A percentile compares a stretch with the other conserved stretches of the same genome.
These are phyloP conservation scores for Tolypocladium pustulatum DNA, from an alignment of 2,329 filamentous ascomycete species.

Conservation along the genomic window DNA sequence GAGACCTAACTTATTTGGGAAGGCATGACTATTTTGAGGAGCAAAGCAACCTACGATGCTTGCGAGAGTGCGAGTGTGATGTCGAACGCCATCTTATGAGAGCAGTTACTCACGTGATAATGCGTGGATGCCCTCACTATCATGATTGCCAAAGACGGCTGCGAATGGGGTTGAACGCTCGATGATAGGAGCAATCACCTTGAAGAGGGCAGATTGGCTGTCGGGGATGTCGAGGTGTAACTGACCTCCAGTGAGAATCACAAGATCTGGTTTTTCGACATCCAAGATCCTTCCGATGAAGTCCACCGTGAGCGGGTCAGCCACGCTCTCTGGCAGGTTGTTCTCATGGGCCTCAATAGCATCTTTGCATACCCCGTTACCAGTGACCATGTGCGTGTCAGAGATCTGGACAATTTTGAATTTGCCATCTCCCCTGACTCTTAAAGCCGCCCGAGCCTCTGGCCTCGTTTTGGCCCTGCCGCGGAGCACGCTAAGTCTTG, in stretches of 20 bases:
- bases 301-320: constrained; percentile 56
- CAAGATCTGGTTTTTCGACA: constrained; percentile 59
- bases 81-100: constrained; percentile 9
- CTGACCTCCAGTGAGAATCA: constrained; percentile 61
- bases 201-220: constrained; percentile 32
- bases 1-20: background rate
- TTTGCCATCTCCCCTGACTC: constrained; percentile 55
- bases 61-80: background rate
- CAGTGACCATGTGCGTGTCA: constrained; percentile 20
- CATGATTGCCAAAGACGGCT: constrained; percentile 64
- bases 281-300: constrained; percentile 57
- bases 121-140: constrained; percentile 48
- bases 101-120: constrained; percentile 24
- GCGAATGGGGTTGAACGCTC: constrained; percentile 59
- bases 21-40: background rate
- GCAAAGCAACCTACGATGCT: background rate
- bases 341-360: constrained; percentile 20
- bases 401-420: constrained; percentile 67
- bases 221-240: constrained; percentile 28
- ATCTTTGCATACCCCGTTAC: constrained; percentile 17
- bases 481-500: constrained; percentile 22
- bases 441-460: constrained; percentile 19
- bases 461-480: constrained; percentile 13
- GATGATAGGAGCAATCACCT: constrained; percentile 55
- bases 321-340: constrained; percentile 40